phyloP scores from a whole-genome alignment of 352 stramenopile species.

The Thraustochytrium sp. region DNA sequence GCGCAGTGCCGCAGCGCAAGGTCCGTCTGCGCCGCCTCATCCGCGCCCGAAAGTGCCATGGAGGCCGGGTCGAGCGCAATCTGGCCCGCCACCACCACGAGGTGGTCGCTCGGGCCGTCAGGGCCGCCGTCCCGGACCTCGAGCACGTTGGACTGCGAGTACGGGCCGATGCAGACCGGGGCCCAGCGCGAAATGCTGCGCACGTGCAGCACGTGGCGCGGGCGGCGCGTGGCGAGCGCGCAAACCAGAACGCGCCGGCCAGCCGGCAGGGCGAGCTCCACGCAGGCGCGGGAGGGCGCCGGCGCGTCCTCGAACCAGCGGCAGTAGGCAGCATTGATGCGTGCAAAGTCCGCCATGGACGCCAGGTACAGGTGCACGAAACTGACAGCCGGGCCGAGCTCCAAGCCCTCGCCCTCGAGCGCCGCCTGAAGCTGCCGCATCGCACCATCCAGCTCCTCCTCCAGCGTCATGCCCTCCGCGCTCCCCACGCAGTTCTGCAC shows the following conservation, averaged over 20 bases:
- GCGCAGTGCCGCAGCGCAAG: slow-evolving; percentile 2
- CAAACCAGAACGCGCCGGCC: background rate
- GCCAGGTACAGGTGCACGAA: slow-evolving; percentile 94
- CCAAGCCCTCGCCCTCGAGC: background rate
- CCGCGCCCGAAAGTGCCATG: slow-evolving; percentile 72
- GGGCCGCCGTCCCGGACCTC: slow-evolving; percentile 50
- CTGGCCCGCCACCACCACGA: slow-evolving; percentile 92
- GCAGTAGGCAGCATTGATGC: slow-evolving; percentile 88
- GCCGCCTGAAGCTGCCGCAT: background rate
- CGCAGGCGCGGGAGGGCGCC: slow-evolving; percentile 74
- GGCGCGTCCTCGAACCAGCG: slow-evolving; percentile 72
- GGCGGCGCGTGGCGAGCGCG: background rate
- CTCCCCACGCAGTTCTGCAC: background rate
- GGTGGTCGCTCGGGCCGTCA: no score
- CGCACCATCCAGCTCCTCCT: slow-evolving; percentile 10
- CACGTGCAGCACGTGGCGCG: slow-evolving; percentile 79
- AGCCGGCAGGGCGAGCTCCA: slow-evolving; percentile 54
- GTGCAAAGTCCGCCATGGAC: slow-evolving; percentile 84
- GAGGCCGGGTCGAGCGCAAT: slow-evolving; percentile 88
- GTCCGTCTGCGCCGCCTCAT: background rate
- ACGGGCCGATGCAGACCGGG: slow-evolving; percentile 95
- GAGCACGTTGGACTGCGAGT: slow-evolving; percentile 93
- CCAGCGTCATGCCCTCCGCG: background rate
- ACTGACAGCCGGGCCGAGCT: slow-evolving; percentile 69
- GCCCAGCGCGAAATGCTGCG: slow-evolving; percentile 93